phyloP scores from a whole-genome alignment of 2,329 filamentous ascomycete genomes.

The Fusarium devonianum region DNA sequence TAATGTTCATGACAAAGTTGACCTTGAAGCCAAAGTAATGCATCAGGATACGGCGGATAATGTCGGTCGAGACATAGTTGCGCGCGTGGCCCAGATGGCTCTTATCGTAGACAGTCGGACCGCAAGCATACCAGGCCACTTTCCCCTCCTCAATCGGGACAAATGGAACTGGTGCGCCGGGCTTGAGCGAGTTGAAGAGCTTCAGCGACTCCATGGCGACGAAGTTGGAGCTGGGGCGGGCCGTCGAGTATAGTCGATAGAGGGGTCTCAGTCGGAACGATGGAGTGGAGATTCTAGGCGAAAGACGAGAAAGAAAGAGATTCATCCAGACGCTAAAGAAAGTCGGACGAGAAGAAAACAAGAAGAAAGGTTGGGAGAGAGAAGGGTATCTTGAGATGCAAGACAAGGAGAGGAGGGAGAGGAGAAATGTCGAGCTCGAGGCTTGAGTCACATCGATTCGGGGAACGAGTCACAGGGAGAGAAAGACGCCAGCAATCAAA shows the following conservation, averaged over 20 bases:
- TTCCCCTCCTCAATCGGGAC: constrained; percentile 74
- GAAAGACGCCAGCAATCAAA: constrained; percentile 30
- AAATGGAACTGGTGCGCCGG: constrained; percentile 76
- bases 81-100: constrained; percentile 83
- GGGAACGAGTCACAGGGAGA: constrained; percentile 30
- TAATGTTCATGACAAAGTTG: constrained; percentile 92
- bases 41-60: constrained; percentile 80
- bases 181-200: constrained; percentile 80
- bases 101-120: constrained; percentile 85
- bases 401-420: constrained; percentile 20
- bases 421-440: constrained; percentile 30
- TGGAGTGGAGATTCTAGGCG: constrained; percentile 40
- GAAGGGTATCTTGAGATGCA: constrained; percentile 26
- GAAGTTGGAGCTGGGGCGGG: constrained; percentile 34
- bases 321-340: constrained; percentile 45
- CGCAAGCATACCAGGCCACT: constrained; percentile 88
- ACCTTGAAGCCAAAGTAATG: constrained; percentile 86
- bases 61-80: constrained; percentile 91
- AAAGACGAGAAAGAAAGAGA: constrained; percentile 45
- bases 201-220: constrained; percentile 65
- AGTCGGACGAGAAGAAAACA: constrained; percentile 12
- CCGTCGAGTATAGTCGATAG: constrained; percentile 48
- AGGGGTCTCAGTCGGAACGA: constrained; percentile 33
- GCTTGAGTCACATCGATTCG: constrained; percentile 26
- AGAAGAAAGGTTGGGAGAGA: constrained; percentile 20